phyloP scores from a whole-genome alignment of 208 protist genomes.

The Porcisia deanei region DNA sequence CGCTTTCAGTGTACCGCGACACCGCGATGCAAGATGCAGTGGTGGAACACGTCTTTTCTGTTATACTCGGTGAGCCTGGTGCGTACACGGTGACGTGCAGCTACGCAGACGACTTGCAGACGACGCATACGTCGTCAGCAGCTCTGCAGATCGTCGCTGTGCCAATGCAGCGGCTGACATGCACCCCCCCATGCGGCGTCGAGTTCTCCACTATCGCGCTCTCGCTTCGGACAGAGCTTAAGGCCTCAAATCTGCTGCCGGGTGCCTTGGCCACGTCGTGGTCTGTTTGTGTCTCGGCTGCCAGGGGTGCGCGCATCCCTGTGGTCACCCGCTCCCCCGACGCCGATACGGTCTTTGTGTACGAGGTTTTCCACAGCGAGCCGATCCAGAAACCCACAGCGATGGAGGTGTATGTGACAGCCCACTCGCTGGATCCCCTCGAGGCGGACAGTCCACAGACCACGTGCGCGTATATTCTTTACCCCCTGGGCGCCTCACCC shows the following conservation, averaged over 20 bases:
- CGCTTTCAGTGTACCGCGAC: constrained; percentile 14
- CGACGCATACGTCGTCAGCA: constrained; percentile 18
- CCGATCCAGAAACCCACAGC: background rate
- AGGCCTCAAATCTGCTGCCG: constrained; percentile 22
- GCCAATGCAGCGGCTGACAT: constrained; percentile 35
- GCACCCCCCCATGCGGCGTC: constrained; percentile 40
- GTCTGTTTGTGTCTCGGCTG: constrained; percentile 20
- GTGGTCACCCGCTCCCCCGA: constrained; percentile 13
- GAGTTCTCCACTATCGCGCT: constrained; percentile 43
- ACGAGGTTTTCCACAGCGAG: constrained; percentile 17
- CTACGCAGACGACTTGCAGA: constrained; percentile 50
- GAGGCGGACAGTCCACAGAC: constrained; percentile 32
- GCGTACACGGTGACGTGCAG: constrained; percentile 47
- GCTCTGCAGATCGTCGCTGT: constrained; percentile 30
- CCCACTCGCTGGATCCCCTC: constrained; percentile 43
- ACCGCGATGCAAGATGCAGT: constrained; percentile 11
- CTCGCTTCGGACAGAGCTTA: constrained; percentile 29
- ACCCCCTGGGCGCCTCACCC: constrained; percentile 25
- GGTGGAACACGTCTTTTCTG: constrained; percentile 20
- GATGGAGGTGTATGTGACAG: constrained; percentile 28
- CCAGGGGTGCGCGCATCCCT: constrained; percentile 16
- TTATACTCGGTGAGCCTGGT: constrained; percentile 31
- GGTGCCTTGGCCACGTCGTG: constrained; percentile 24
- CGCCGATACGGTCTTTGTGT: constrained; percentile 21
- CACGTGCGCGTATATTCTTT: constrained; percentile 41